These are phyloP conservation scores for Agrocybe praecox DNA, from an alignment of 768 basidiomycete genomes.

Conservation along the genomic window DNA sequence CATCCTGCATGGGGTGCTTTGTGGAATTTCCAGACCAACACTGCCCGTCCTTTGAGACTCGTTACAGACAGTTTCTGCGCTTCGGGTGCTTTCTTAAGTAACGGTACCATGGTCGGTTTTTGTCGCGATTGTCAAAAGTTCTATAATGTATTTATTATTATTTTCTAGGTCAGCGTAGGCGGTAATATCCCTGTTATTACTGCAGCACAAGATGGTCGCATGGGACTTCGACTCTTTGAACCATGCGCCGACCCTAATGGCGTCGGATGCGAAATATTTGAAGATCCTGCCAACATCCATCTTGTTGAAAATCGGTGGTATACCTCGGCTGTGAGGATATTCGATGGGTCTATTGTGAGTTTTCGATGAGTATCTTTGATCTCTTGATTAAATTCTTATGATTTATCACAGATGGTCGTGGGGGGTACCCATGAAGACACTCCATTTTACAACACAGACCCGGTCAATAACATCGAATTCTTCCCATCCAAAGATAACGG, in stretches of 20 bases:
- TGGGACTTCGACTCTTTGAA: slow-evolving; percentile 39
- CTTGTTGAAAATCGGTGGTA: slow-evolving; percentile 43
- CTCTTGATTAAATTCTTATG: no score
- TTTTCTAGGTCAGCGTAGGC: slow-evolving; percentile 30
- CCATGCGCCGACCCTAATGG: slow-evolving; percentile 35
- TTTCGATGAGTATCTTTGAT: no score
- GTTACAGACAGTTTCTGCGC: slow-evolving; percentile 44
- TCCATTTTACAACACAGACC: slow-evolving; percentile 67
- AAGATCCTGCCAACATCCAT: slow-evolving; percentile 34
- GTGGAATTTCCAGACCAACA: slow-evolving; percentile 42
- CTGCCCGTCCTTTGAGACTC: slow-evolving; percentile 35
- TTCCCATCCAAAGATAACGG: slow-evolving; percentile 42
- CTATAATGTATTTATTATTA: slow-evolving; percentile 1
- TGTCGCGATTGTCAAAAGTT: neutral
- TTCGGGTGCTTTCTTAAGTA: slow-evolving; percentile 40
- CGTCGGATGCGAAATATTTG: slow-evolving; percentile 34
- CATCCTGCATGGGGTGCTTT: slow-evolving; percentile 47
- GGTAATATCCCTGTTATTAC: slow-evolving; percentile 29
- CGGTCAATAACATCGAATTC: slow-evolving; percentile 46
- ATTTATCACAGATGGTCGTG: slow-evolving; percentile 25
- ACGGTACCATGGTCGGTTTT: slow-evolving; percentile 38
- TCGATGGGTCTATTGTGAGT: slow-evolving; percentile 33
- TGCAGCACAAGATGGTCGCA: slow-evolving; percentile 32
- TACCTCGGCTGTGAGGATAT: slow-evolving; percentile 36
- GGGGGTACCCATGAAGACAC: slow-evolving; percentile 27